Evolutionary conservation across 2,329 filamentous ascomycete species (phyloP), one percentile per base, ranked within the genome.

Genomic region (Aureobasidium sp.): DNA sequence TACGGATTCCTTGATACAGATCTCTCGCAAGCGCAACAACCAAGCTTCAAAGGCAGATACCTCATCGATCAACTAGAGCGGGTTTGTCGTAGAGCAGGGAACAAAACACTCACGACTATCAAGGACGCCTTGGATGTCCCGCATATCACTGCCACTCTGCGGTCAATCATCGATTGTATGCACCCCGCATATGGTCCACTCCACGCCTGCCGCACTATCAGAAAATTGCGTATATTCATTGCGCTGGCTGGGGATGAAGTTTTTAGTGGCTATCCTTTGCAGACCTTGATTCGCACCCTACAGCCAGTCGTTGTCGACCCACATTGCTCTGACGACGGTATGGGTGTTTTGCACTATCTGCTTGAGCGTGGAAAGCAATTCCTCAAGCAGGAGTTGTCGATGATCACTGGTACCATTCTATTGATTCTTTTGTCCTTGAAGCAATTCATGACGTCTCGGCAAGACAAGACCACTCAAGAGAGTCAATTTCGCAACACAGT

Each of bases 291-390:
- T 1, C 89, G 91, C 68, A 87, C 89, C 1, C 79, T 96, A 22
- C 82, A 88, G 11, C 85, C 86, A 0, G 95, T 91, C 67, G 78
- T 97, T 6, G 87, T 87, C 1, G 88, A 97, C 67, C 82, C 87
- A 0, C 88, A 95, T 70, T 97, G 93, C 73, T 89, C 92, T 11
- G 90, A 96, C 70, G 94, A 99, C 76, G 87, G 90, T 1, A 80
- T 97, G 48, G 93, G 92, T 0, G 83, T 99, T 37, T 86, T 89
- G 64, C 88, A 91, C 72, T 97, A 96, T 73, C 81, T 99, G 1
- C 79, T 97, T 15, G 78, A 83, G 6, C 82, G 83, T 57, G 91
- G 93, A 8, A 77, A 78, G 17, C 68, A 76, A 5, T 86, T 93
- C 70, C 78, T 99, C 5, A 75, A 73, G 3, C 79, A 82, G 36